phyloP scores from a whole-genome alignment of 306 rosid species.

The Inga laurina region DNA sequence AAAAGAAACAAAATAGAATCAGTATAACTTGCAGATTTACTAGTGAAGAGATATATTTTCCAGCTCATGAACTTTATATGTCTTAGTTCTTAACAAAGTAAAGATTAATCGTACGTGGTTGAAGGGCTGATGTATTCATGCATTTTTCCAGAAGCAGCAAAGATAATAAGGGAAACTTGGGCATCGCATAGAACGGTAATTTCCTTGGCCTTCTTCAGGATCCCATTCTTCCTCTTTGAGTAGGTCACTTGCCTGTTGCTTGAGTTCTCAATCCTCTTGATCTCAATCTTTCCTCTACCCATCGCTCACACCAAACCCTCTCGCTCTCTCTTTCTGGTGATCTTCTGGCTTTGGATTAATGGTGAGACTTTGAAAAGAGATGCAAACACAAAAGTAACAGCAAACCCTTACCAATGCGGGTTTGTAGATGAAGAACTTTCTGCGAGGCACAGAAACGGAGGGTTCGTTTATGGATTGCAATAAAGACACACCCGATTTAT shows the following conservation, averaged over 20 bases:
- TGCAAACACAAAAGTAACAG: constrained; percentile 29
- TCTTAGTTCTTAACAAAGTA: background rate
- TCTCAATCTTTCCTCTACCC: constrained; percentile 99
- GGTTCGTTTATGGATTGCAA: constrained; percentile 65
- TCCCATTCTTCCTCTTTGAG: constrained; percentile 83
- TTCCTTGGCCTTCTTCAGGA: constrained; percentile 83
- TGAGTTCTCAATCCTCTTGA: constrained; percentile 87
- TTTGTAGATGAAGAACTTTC: constrained; percentile 68
- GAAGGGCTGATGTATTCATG: constrained; percentile 68
- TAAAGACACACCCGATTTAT: constrained; percentile 43
- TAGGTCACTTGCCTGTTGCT: constrained; percentile 87
- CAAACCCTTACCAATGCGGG: constrained; percentile 57
- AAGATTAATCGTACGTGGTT: constrained; percentile 44
- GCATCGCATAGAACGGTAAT: constrained; percentile 90
- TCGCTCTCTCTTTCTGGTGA: background rate
- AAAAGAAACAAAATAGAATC: background rate
- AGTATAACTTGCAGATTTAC: background rate
- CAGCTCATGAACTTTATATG: background rate
- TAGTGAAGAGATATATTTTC: background rate
- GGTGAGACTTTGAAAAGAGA: constrained; percentile 10
- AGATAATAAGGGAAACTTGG: constrained; percentile 69
- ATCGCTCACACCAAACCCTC: constrained; percentile 27
- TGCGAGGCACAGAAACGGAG: constrained; percentile 49
- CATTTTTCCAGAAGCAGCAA: constrained; percentile 69
- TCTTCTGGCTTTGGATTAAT: constrained; percentile 20